Evolutionary conservation across 805 yeast species (phyloP).

Genomic region (Candida mattraensis): DNA sequence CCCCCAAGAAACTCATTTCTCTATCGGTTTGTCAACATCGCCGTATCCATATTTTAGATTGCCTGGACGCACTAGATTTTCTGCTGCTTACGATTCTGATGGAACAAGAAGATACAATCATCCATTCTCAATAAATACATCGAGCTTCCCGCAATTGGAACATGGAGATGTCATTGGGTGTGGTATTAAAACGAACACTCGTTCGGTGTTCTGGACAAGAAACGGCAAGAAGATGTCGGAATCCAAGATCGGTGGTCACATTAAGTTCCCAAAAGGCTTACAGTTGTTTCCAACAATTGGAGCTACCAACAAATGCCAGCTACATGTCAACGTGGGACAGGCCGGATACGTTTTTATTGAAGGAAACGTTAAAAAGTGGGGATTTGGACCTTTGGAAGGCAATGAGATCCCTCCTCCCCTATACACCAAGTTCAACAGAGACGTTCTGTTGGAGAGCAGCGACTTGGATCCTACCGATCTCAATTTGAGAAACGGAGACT

Average conservation of each 20-base stretch:
- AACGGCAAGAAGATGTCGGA: constrained; percentile 89
- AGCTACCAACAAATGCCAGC: constrained; percentile 72
- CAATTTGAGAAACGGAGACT: constrained; percentile 38
- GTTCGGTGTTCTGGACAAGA: constrained; percentile 89
- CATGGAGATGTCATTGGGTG: constrained; percentile 93
- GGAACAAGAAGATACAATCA: constrained; percentile 81
- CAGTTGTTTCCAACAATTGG: constrained; percentile 88
- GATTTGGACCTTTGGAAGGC: constrained; percentile 89
- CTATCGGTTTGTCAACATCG: constrained; percentile 78
- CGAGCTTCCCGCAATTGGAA: constrained; percentile 53
- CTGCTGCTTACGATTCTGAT: constrained; percentile 83
- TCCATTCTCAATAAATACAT: constrained; percentile 52
- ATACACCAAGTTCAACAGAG: constrained; percentile 76
- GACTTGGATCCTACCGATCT: constrained; percentile 53
- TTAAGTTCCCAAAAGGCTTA: constrained; percentile 66
- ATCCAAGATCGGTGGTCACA: constrained; percentile 76
- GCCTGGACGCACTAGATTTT: constrained; percentile 87
- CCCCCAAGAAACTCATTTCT: constrained; percentile 53
- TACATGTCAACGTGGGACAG: constrained; percentile 93
- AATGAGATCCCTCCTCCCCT: constrained; percentile 92
- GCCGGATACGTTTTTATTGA: constrained; percentile 88
- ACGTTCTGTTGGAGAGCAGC: constrained; percentile 67
- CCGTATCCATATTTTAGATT: constrained; percentile 94
- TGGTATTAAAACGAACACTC: constrained; percentile 80
- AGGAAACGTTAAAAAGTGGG: constrained; percentile 94